Conservation (phyloP, 1,284 basidiomycete genomes). For the Trametes hirsuta region DNA sequence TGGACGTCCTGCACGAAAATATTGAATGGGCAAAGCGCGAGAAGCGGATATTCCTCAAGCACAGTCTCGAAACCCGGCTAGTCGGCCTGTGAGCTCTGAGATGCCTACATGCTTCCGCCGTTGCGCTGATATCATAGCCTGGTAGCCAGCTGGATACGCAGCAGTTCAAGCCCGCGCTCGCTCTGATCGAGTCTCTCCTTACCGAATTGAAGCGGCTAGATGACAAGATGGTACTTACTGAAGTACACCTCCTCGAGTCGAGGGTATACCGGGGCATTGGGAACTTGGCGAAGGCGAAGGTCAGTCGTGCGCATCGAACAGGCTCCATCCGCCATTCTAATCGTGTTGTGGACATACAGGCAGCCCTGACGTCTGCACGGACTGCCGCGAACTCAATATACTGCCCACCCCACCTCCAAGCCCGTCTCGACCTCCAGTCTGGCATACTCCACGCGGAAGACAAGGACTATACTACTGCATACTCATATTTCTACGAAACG, state of each 20-base stretch:
- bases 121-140: background rate
- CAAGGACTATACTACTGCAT: slow-evolving; percentile 96
- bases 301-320: slow-evolving; percentile 32
- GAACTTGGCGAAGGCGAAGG: slow-evolving; percentile 96
- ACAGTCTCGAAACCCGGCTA: slow-evolving; percentile 91
- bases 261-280: slow-evolving; percentile 89
- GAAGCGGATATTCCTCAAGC: slow-evolving; percentile 95
- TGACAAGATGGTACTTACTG: slow-evolving; percentile 97
- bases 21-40: slow-evolving; percentile 93
- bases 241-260: slow-evolving; percentile 94
- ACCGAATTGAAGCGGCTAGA: slow-evolving; percentile 92
- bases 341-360: slow-evolving; percentile 46
- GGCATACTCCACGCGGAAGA: slow-evolving; percentile 95
- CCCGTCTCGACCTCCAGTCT: slow-evolving; percentile 90
- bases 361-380: slow-evolving; percentile 88
- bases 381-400: slow-evolving; percentile 98
- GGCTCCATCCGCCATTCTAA: background rate
- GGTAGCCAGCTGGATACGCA: slow-evolving; percentile 75
- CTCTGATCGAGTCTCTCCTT: slow-evolving; percentile 84
- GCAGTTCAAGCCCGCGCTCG: slow-evolving; percentile 80
- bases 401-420: slow-evolving; percentile 93
- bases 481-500: slow-evolving; percentile 98
- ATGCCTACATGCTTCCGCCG: background rate
- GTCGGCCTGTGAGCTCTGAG: slow-evolving; percentile 69
- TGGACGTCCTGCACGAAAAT: slow-evolving; percentile 86